These are phyloP conservation scores for Pseudopediastrum boryanum DNA, from an alignment of 139 green algal species.

Conservation along the genomic window DNA sequence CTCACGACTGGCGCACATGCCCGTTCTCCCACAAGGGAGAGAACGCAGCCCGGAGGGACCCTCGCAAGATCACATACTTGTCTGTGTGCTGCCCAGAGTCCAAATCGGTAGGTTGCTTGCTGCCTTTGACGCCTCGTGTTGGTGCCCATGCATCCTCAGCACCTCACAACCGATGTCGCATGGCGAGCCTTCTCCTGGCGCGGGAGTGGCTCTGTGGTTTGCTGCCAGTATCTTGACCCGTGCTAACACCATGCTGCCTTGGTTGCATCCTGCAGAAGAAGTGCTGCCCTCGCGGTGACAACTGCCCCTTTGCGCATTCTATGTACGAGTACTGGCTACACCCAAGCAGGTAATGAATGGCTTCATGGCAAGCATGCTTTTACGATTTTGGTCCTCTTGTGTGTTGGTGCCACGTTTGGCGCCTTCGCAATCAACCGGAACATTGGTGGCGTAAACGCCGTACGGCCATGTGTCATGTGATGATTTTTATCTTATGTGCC, in stretches of 20 bases:
- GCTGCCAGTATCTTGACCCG: not conserved
- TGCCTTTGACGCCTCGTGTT: not conserved
- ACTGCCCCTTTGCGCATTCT: constrained; percentile 11
- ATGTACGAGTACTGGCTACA: constrained; percentile 34
- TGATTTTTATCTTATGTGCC: not conserved
- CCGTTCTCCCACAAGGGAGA: constrained; percentile 17
- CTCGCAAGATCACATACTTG: constrained; percentile 1
- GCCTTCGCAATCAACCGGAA: not conserved
- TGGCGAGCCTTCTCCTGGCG: not conserved
- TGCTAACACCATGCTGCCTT: not conserved
- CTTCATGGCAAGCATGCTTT: not conserved
- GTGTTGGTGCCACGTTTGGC: not conserved
- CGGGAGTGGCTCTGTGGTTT: not conserved
- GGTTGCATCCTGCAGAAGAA: not conserved
- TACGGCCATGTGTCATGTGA: not conserved
- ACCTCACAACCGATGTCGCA: not conserved
- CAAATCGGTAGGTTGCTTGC: not conserved
- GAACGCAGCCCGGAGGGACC: constrained; percentile 15
- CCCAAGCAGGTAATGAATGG: not conserved
- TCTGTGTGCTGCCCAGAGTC: constrained; percentile 8
- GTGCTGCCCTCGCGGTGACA: constrained; percentile 3
- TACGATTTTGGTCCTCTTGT: not conserved
- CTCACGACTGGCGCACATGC: constrained; percentile 17
- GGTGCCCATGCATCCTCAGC: not conserved
- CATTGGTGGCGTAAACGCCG: not conserved